A percentile compares a stretch with the other conserved stretches of the same genome.
phyloP scores from a whole-genome alignment of 2,329 filamentous ascomycete genomes.

The Aquanectria penicillioides region DNA sequence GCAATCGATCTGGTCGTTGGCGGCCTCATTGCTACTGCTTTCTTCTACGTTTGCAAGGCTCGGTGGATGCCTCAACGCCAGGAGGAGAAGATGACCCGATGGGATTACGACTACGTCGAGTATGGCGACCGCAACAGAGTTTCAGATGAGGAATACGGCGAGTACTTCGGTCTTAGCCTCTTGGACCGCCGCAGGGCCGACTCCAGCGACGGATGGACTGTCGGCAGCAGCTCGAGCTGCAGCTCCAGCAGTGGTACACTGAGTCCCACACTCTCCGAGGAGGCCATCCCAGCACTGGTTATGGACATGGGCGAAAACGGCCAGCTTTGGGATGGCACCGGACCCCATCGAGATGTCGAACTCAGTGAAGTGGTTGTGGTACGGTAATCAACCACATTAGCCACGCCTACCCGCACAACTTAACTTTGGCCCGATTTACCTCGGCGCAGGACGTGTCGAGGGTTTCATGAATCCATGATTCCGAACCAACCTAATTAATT shows the following conservation, averaged over 20 bases:
- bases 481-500: conserved; percentile 43
- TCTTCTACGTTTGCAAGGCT: conserved; percentile 84
- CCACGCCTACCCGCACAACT: too few relatives aligned
- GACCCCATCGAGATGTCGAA: conserved; percentile 53
- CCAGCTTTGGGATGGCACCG: conserved; percentile 39
- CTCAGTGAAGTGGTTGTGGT: conserved; percentile 57
- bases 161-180: conserved; percentile 58
- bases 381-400: conserved; percentile 42
- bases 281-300: conserved; percentile 48
- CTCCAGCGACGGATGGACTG: conserved; percentile 89
- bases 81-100: conserved; percentile 84
- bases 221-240: conserved; percentile 81
- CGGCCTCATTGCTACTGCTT: conserved; percentile 78
- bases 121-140: conserved; percentile 69
- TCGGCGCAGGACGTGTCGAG: conserved; percentile 9
- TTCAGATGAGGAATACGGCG: conserved; percentile 58
- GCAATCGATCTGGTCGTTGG: conserved; percentile 92
- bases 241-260: conserved; percentile 60
- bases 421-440: too few relatives aligned
- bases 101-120: conserved; percentile 96
- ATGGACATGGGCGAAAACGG: conserved; percentile 50
- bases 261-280: conserved; percentile 60
- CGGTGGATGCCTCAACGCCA: conserved; percentile 86
- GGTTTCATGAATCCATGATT: conserved; percentile 44
- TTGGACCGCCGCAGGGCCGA: conserved; percentile 54